Conservation (phyloP, 441 rosid species). For the Bruguiera hainesii region DNA sequence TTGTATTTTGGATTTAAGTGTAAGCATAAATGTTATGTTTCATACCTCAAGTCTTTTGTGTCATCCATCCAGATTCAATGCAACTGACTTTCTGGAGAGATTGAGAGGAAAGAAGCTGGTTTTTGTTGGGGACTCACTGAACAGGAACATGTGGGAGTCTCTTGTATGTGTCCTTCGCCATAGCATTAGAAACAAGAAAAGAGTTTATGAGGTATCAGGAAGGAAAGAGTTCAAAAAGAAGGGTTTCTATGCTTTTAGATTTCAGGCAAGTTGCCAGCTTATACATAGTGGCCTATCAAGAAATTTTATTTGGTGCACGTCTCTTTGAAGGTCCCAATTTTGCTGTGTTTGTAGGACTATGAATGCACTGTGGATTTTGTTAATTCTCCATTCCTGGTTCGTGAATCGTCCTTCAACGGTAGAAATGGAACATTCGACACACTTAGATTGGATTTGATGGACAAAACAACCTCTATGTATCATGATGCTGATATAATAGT, state of each 20-base stretch:
- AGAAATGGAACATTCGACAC: conserved; percentile 55
- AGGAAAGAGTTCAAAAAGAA: conserved; percentile 54
- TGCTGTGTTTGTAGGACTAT: conserved; percentile 44
- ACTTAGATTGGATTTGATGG: conserved; percentile 63
- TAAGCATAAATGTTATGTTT: background rate
- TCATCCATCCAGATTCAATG: conserved; percentile 51
- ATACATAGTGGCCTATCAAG: background rate
- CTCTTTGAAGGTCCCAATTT: background rate
- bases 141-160: conserved; percentile 91
- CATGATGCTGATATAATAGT: conserved; percentile 60
- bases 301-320: background rate
- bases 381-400: conserved; percentile 65
- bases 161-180: conserved; percentile 62
- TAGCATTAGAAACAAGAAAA: conserved; percentile 42
- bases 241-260: conserved; percentile 56
- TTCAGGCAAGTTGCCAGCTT: conserved; percentile 34
- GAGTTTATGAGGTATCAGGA: conserved; percentile 57
- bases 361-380: conserved; percentile 71
- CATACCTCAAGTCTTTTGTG: conserved; percentile 1
- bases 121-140: conserved; percentile 79
- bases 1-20: background rate
- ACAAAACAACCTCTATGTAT: conserved; percentile 48
- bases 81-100: conserved; percentile 50
- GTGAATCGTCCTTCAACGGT: conserved; percentile 42
- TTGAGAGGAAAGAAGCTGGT: conserved; percentile 65